Percentiles rank a stretch among this genome's conserved stretches.
phyloP scores from a whole-genome alignment of 345 rosid species.

The Hibiscus trionum region DNA sequence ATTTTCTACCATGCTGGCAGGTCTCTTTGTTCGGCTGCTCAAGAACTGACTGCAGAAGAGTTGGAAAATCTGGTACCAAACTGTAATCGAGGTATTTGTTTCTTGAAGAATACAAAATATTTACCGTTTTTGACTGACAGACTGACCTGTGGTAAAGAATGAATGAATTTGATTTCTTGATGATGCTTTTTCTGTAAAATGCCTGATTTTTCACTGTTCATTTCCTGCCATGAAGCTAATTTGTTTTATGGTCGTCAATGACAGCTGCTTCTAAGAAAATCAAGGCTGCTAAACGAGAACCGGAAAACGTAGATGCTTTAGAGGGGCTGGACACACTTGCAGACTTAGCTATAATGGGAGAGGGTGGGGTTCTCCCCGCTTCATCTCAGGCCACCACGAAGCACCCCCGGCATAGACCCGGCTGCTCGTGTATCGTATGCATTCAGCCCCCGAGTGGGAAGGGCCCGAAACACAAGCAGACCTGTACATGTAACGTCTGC shows the following conservation, averaged over 20 bases:
- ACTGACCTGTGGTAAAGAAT: neutral
- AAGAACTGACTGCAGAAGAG: conserved; percentile 47
- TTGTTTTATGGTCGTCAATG: conserved; percentile 24
- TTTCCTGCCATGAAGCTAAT: too few species aligned
- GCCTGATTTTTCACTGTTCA: neutral
- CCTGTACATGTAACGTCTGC: conserved; percentile 78
- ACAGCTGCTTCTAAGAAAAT: conserved; percentile 41
- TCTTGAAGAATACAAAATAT: neutral
- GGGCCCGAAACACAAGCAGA: conserved; percentile 75
- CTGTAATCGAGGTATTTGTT: conserved; percentile 38
- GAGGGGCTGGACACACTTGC: conserved; percentile 66
- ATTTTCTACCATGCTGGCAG: conserved; percentile 26
- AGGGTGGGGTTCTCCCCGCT: conserved; percentile 36
- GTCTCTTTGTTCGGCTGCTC: conserved; percentile 48
- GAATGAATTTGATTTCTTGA: conserved; percentile 10
- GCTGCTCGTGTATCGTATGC: conserved; percentile 91
- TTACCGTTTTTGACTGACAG: neutral
- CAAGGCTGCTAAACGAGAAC: conserved; percentile 45
- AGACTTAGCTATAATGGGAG: conserved; percentile 56
- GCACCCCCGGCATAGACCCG: conserved; percentile 89
- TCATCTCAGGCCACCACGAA: conserved; percentile 67
- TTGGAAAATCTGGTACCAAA: conserved; percentile 48
- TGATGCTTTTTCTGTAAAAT: conserved; percentile 1
- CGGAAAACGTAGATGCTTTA: conserved; percentile 36
- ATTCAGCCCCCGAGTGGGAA: conserved; percentile 89